Conservation (phyloP, 2,329 filamentous ascomycete species). For the Gyromitra esculenta region DNA sequence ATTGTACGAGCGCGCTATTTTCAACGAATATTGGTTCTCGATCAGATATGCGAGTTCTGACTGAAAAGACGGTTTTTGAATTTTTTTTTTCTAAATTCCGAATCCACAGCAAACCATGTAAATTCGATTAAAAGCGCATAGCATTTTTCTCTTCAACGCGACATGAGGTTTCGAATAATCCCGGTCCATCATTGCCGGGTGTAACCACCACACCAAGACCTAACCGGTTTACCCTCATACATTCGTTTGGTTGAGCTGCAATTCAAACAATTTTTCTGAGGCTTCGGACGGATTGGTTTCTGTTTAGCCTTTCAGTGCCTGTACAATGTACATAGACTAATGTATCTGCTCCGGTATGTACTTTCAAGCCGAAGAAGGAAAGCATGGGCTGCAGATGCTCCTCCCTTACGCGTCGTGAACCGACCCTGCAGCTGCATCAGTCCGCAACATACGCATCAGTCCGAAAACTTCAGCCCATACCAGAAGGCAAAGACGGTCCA, state of each 20-base stretch:
- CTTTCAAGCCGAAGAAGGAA: not conserved
- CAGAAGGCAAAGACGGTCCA: conserved; percentile 34
- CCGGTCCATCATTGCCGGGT: conserved; percentile 30
- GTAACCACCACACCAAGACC: conserved; percentile 28
- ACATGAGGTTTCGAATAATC: conserved; percentile 9
- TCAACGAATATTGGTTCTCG: not conserved
- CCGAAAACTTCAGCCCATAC: conserved; percentile 49
- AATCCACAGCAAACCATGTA: not conserved
- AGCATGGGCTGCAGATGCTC: not conserved
- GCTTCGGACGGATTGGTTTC: conserved; percentile 1
- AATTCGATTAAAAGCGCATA: conserved; percentile 9
- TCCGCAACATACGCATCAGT: conserved; percentile 50
- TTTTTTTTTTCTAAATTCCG: not conserved
- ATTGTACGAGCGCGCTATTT: not conserved
- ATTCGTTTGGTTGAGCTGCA: conserved; percentile 22
- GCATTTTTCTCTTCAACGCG: conserved; percentile 4
- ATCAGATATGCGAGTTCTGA: not conserved
- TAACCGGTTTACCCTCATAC: conserved; percentile 42
- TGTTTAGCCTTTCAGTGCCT: conserved; percentile 40
- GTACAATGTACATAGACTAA: conserved; percentile 27
- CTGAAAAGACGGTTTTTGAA: not conserved
- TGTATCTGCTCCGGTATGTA: conserved; percentile 24
- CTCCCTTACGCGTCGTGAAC: conserved; percentile 32
- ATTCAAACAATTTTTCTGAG: not conserved
- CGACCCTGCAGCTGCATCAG: conserved; percentile 44